Evolutionary conservation across 345 rosid genomes (phyloP).

Genomic region (Cardamine resedifolia): DNA sequence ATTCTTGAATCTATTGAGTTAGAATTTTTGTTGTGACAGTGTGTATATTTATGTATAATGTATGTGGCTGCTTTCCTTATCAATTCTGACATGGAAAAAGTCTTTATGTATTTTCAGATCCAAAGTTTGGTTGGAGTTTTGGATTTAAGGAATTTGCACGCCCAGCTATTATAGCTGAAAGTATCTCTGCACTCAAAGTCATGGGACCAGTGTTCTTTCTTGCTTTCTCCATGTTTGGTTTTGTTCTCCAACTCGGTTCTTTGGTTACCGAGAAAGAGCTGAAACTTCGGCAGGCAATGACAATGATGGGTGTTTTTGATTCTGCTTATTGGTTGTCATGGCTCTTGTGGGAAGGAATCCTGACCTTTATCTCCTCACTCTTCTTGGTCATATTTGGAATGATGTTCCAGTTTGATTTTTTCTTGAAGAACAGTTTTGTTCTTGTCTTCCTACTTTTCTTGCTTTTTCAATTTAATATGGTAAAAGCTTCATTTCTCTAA

Average conservation of each 20-base stretch:
- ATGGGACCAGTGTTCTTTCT: constrained; percentile 82
- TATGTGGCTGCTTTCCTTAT: too few species aligned
- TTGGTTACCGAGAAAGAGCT: constrained; percentile 83
- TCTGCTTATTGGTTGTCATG: constrained; percentile 88
- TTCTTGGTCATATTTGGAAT: constrained; percentile 75
- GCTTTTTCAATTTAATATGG: constrained; percentile 87
- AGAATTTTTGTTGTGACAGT: too few species aligned
- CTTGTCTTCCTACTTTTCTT: constrained; percentile 70
- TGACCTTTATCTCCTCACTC: constrained; percentile 67
- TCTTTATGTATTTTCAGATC: constrained; percentile 42
- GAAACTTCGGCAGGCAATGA: constrained; percentile 95
- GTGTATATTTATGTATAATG: too few species aligned
- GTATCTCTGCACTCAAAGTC: constrained; percentile 40
- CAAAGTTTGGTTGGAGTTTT: constrained; percentile 67
- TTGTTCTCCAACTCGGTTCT: constrained; percentile 75
- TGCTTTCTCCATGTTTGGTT: constrained; percentile 86
- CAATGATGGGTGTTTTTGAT: constrained; percentile 79
- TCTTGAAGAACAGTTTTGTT: constrained; percentile 71
- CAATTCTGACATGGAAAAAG: too few species aligned
- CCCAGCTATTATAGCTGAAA: constrained; percentile 43
- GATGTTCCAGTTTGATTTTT: constrained; percentile 87
- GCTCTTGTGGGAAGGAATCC: constrained; percentile 80
- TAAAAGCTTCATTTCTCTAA: constrained; percentile 26
- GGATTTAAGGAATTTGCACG: constrained; percentile 78
- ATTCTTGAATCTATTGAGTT: neutral